Evolutionary conservation across 495 filamentous ascomycete genomes (phyloP), one percentile per base, ranked within the genome.

Genomic region (Durotheca rogersii): DNA sequence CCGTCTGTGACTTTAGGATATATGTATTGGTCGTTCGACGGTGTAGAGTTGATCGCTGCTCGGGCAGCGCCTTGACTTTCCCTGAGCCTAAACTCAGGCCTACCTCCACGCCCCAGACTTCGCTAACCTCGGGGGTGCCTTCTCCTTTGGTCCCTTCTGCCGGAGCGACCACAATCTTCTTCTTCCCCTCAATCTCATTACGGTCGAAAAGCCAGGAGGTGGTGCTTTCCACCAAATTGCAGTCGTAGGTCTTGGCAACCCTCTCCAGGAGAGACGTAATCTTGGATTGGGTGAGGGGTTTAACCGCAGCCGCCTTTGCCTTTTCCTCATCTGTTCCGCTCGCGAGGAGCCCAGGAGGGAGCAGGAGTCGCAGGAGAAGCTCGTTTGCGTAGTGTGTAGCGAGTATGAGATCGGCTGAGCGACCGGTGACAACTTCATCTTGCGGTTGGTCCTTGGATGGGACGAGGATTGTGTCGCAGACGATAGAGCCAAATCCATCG

Each of bases 71-170:
- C 83, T 97, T 98, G 68, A 93, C 85, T 74, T 98, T 98, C 58
- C 93, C 93, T 38, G 81, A 85, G 38, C 93, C 94, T 56, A 90
- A 72, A 69, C 87, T 91, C 57, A 97, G 81, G 60, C 92, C 90
- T 64, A 95, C 81, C 77, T 98, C 93, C 25, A 97, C 89, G 68
- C 93, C 93, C 93, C 93, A 98, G 56, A 93, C 92, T 64, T 98
- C 93, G 53, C 89, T 89, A 41, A 96, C 77, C 58, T 95, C 93
- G 30, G 93, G 89, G 32, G 82, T 65, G 56, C 93, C 93, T 62
- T 98, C 93, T 38, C 90, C 90, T 73, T 93, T 95, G 61, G 88
- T 83, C 43, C 81, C 81, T 63, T 95, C 87, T 41, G 86, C 86
- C 21, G 94, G 90, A 14, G 87, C 78, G 18, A 98, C 73, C 41